Base-by-base conservation (phyloP, 331 rosid species). In the Prunus yedoensis region DNA sequence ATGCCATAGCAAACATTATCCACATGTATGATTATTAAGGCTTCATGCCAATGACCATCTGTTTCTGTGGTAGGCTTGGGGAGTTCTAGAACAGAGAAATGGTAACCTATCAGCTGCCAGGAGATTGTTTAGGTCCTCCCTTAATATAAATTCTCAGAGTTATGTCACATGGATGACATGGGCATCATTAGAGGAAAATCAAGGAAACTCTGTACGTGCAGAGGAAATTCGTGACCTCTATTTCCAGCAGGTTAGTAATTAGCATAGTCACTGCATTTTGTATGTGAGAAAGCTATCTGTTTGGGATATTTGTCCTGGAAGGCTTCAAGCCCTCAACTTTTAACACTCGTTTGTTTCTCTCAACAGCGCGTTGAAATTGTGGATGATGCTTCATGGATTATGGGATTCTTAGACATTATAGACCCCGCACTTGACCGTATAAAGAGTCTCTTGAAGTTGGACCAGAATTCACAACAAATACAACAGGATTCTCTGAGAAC, bases 141-240 rank as follows among this genome's bases (percentile, higher is more conserved):
- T 94, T 28, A 88, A 87, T 72, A 82, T 92, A 79, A 92, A 90
- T 73, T 94, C 99, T 80, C 97, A 92, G 84, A 94, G 99, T 84
- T 92, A 85, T 71, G 86, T 91, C 68, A 92, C 99, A 63, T 94
- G 99, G 99, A 92, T 94, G 99, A 92, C 99, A 20, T 94, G 99
- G 99, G 99, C 99, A 72, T 52, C 93, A 77, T 56, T 94, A 38
- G 99, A 94, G 83, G 97, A 94, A 82, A 93, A 87, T 67, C 96
- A 94, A 89, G 99, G 97, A 80, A 94, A 94, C 68, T 51, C 95
- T 18, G 77, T 86, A 51, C 97, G 96, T 17, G 99, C 97, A 8
- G 97, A 92, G 84, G 99, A 94, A 84, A 89, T 94, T 61, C 96
- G 97, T 21, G 82, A 92, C 77, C 93, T 89, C 60, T 94, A 92